A percentile compares a stretch with the other conserved stretches of the same genome.
These are phyloP conservation scores for Wickerhamomyces canadensis DNA, from an alignment of 805 yeast species.

Conservation along the genomic window DNA sequence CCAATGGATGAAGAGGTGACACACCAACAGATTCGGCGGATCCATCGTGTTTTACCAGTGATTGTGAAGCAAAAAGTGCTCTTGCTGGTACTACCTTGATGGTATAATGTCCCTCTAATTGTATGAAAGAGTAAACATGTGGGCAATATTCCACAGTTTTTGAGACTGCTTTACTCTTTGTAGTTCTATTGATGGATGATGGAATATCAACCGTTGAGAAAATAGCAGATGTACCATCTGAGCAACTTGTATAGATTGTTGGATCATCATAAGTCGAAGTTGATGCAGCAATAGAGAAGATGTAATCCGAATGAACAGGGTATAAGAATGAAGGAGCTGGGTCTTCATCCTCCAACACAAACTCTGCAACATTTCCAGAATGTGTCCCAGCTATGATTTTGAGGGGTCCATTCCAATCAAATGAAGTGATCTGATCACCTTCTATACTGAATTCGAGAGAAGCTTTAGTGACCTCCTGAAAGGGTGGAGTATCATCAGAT, in stretches of 20 bases:
- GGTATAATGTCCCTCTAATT: slow-evolving; percentile 36
- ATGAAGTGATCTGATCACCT: slow-evolving; percentile 36
- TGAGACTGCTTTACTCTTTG: slow-evolving; percentile 29
- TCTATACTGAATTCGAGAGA: slow-evolving; percentile 24
- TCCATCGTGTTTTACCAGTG: slow-evolving; percentile 35
- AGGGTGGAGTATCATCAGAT: slow-evolving; percentile 5
- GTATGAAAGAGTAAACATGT: slow-evolving; percentile 31
- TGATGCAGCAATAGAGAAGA: slow-evolving; percentile 30
- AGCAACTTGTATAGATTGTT: slow-evolving; percentile 29
- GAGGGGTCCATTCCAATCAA: slow-evolving; percentile 37
- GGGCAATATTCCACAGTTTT: slow-evolving; percentile 26
- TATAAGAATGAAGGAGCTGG: slow-evolving; percentile 31
- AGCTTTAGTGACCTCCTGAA: slow-evolving; percentile 17
- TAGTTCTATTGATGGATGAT: slow-evolving; percentile 24
- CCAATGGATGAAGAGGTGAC: slow-evolving; percentile 41
- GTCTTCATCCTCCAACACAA: slow-evolving; percentile 28
- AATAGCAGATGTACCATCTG: slow-evolving; percentile 37
- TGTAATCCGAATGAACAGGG: slow-evolving; percentile 33
- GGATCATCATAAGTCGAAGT: slow-evolving; percentile 29
- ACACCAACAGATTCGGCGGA: slow-evolving; percentile 34
- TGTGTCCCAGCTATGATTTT: slow-evolving; percentile 50
- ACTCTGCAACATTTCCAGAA: slow-evolving; percentile 59
- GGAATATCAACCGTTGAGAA: slow-evolving; percentile 29
- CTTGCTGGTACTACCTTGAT: slow-evolving; percentile 32
- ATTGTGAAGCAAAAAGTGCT: slow-evolving; percentile 27